Evolutionary conservation across 371 early-diverging fungal species (phyloP).

Genomic region (Apophysomyces ossiformis): DNA sequence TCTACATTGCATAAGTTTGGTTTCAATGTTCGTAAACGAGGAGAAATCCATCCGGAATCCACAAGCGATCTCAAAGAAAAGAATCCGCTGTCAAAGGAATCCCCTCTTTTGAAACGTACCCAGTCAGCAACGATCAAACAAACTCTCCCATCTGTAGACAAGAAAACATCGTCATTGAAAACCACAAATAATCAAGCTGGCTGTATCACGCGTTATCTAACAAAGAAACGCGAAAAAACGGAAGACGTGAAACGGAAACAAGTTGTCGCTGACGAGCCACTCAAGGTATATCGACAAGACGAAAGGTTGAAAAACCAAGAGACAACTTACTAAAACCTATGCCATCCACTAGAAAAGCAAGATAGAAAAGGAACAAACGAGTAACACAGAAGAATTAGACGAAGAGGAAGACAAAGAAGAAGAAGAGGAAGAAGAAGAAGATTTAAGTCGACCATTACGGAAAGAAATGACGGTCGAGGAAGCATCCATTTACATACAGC

Average conservation of each 20-base stretch:
- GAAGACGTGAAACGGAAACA: not conserved
- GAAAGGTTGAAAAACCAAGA: not conserved
- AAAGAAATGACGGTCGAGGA: slow-evolving; percentile 3
- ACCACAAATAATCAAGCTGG: not conserved
- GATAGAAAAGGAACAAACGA: not conserved
- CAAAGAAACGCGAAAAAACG: not conserved
- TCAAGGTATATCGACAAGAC: slow-evolving; percentile 3
- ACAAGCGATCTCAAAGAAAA: not conserved
- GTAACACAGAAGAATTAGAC: not conserved
- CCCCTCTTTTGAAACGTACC: not conserved
- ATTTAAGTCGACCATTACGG: slow-evolving; percentile 1
- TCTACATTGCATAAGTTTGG: not conserved
- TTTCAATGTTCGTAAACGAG: not conserved
- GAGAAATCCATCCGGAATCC: not conserved
- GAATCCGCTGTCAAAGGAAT: not conserved
- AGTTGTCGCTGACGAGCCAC: not conserved
- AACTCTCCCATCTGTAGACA: not conserved
- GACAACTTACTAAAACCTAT: too few species aligned
- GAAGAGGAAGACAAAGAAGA: not conserved
- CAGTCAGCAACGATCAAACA: not conserved
- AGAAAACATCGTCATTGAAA: not conserved
- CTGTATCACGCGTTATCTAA: not conserved
- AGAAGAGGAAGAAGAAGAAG: not conserved
- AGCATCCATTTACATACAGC: slow-evolving; percentile 3
- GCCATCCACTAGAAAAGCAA: not conserved